phyloP scores from a whole-genome alignment of 2,329 filamentous ascomycete species.

The Fusarium guadeloupense region DNA sequence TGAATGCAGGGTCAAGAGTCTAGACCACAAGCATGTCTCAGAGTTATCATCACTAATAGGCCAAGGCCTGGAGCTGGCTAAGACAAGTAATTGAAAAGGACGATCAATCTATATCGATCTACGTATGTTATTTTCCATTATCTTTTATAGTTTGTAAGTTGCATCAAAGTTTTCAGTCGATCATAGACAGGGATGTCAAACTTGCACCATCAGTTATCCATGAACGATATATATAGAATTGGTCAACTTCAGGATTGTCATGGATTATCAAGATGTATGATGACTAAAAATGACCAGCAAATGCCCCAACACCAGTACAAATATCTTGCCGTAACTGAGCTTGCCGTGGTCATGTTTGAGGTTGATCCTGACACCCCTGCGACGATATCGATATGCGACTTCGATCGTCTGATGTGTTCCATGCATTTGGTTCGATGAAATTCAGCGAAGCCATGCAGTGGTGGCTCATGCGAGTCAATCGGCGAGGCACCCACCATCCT shows the following conservation, averaged over 20 bases:
- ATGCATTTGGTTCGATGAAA: background rate
- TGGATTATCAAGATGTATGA: background rate
- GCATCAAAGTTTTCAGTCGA: background rate
- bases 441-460: background rate
- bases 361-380: constrained; percentile 4
- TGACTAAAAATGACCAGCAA: background rate
- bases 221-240: background rate
- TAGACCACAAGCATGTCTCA: constrained; percentile 22
- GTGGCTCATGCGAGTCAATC: constrained; percentile 24
- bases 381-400: background rate
- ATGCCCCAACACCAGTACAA: background rate
- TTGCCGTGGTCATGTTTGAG: background rate
- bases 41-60: background rate
- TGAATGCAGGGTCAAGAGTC: constrained; percentile 4
- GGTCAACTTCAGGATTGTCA: constrained; percentile 2
- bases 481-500: constrained; percentile 11
- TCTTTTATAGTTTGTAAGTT: too few species aligned
- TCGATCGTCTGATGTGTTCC: constrained; percentile 13
- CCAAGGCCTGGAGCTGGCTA: constrained; percentile 1
- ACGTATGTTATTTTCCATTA: constrained; percentile 10
- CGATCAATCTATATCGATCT: constrained; percentile 8
- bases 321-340: background rate
- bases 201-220: constrained; percentile 7
- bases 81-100: background rate
- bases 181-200: background rate